These are phyloP conservation scores for Leishmania major DNA, from an alignment of 208 protist genomes.

Conservation along the genomic window DNA sequence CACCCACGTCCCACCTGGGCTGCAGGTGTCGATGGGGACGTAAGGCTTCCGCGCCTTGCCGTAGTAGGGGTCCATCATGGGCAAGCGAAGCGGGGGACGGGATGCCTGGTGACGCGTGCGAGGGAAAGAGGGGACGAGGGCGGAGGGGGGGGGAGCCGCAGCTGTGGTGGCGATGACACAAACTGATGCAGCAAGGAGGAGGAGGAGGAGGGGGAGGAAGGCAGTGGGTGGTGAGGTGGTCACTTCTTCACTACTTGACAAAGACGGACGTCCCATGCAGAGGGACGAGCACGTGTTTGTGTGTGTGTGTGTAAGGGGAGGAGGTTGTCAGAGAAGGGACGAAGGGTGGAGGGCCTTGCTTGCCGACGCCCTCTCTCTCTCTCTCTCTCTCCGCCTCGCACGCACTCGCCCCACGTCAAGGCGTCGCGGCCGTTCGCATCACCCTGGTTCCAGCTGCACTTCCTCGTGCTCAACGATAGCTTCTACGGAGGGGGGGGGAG, in stretches of 20 bases:
- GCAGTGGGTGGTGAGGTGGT: background rate
- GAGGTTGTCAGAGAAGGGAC: too few species aligned
- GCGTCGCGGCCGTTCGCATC: background rate
- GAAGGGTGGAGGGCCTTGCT: background rate
- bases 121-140: background rate
- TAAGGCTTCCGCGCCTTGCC: conserved; percentile 66
- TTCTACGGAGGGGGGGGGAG: too few species aligned
- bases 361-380: background rate
- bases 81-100: background rate
- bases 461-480: too few species aligned
- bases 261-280: background rate
- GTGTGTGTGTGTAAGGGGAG: too few species aligned
- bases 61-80: conserved; percentile 33
- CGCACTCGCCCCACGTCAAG: background rate
- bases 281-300: background rate
- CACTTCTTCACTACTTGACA: background rate
- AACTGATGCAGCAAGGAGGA: background rate
- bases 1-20: conserved; percentile 80
- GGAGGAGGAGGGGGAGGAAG: background rate
- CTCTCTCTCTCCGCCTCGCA: background rate
- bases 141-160: background rate
- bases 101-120: background rate
- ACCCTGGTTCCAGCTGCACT: too few species aligned
- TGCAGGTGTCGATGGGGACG: conserved; percentile 89
- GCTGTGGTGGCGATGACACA: background rate